Evolutionary conservation across 352 stramenopile species (phyloP), one percentile per base, ranked within the genome.

Genomic region (Globisporangium acanthophoron): DNA sequence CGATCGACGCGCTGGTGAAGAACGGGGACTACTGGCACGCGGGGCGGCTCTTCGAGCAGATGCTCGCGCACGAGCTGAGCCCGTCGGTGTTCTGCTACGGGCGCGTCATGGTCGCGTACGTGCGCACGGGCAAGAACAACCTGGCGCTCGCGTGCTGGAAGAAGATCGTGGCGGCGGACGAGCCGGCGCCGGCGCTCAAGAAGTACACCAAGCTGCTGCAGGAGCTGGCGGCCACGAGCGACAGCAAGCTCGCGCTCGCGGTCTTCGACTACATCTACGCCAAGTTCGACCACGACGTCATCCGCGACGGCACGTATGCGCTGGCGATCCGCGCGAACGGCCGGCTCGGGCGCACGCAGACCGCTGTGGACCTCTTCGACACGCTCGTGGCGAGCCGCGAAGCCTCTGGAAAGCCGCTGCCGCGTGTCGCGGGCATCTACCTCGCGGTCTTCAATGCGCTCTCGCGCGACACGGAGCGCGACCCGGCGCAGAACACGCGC

Each of bases 391-490:
- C 72, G 15, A 86, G 65, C 52, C 78, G 75, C 35, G 57, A 69
- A 3, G 65, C 62, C 6, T 43, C 40, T 2, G 52, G 41, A 1
- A 56, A 68, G 31, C 64, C 59, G 11, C 55, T 81, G 56, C 78
- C 72, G 3, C 69, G 67, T 1, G 76, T 64, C 20, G 74, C 80
- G 5, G 72, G 70, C 13, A 78, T 92, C 56, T 94, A 92, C 54
- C 65, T 92, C 9, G 73, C 85, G 4, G 66, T 88, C 6, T 94
- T 94, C 58, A 94, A 94, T 53, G 85, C 85, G n/a, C 69, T 94
- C 13, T 90, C 80, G 7, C 74, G 85, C 20, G 82, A 92, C 49
- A 71, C 65, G 16, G 56, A 76, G 41, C 85, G 85, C 49, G 71
- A 84, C 27, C 79, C 80, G n/a, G 66, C 62, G 50, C 55, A 87